Evolutionary conservation across 805 yeast species (phyloP), one percentile per base, ranked within the genome.

Genomic region (Pichia sporocuriosa): DNA sequence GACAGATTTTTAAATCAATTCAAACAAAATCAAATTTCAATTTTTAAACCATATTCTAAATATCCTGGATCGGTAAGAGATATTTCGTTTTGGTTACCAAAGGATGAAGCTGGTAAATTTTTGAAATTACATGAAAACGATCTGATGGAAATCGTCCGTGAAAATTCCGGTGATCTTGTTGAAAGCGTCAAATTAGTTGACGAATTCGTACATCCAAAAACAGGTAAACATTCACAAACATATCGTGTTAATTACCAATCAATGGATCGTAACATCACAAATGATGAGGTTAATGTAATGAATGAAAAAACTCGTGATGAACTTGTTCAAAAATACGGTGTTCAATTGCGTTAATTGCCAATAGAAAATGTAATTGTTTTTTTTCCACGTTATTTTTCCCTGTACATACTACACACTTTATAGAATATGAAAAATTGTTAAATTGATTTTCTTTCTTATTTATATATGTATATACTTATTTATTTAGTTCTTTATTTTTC

Each of bases 171-270:
- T 4, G 95, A 87, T 62, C 66, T 88, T 44, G 94, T 89, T 0
- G 97, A 90, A 61, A 84, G 79, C 52, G 97, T 93, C 2, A 67
- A 70, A 35, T 63, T 84, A 35, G 69, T 86, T 25, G 98, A 93
- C 58, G 83, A 83, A 56, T 93, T 90, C 55, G 69, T 67, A 12
- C 95, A 90, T 61, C 95, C 95, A 29, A 86, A 86, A 56, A 81
- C 88, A 0, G 80, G 81, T 2, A 75, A 71, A 51, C 75, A 67
- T 49, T 83, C 95, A 8, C 83, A 84, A 54, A 88, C 97, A 65
- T 93, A 86, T 70, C 70, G 98, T 51, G 75, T 93, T 45, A 82
- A 83, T 57, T 93, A 87, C 65, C 97, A 93, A 65, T 84, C 96
- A 2, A 89, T 93, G 97, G 97, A 90, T 54, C 76, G 96, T 54